phyloP scores from a whole-genome alignment of 2,329 filamentous ascomycete species.

The Stagonosporopsis rhizophila region DNA sequence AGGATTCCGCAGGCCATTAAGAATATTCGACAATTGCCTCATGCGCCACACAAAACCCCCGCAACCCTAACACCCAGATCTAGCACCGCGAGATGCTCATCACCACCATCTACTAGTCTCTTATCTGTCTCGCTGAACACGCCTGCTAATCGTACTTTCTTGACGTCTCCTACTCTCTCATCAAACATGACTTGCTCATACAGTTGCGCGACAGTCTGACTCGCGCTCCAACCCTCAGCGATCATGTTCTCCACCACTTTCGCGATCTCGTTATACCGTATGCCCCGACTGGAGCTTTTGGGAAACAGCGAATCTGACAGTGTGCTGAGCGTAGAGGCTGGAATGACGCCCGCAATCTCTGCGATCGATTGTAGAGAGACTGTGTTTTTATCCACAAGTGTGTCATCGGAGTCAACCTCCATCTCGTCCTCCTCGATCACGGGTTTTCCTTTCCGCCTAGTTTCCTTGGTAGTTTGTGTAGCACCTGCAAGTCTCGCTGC shows the following conservation, averaged over 20 bases:
- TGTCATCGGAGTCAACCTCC: conserved; percentile 48
- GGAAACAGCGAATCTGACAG: conserved; percentile 81
- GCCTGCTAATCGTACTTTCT: conserved; percentile 89
- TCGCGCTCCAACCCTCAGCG: conserved; percentile 95
- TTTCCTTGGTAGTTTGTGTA: conserved; percentile 30
- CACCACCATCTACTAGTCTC: conserved; percentile 88
- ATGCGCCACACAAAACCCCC: conserved; percentile 63
- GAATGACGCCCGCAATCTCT: conserved; percentile 96
- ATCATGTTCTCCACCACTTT: conserved; percentile 88
- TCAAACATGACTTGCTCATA: conserved; percentile 85
- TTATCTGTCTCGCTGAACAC: conserved; percentile 96
- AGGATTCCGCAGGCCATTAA: too few species aligned
- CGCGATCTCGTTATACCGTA: conserved; percentile 74
- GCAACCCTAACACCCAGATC: conserved; percentile 85
- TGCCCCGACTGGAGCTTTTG: conserved; percentile 50
- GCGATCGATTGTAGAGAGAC: conserved; percentile 79
- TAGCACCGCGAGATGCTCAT: conserved; percentile 91
- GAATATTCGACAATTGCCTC: background rate
- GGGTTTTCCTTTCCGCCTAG: conserved; percentile 54
- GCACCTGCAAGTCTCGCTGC: conserved; percentile 87
- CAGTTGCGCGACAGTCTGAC: conserved; percentile 83
- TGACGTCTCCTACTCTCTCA: conserved; percentile 79
- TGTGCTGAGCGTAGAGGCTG: conserved; percentile 71
- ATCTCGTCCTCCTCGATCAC: conserved; percentile 61
- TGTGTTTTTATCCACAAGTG: conserved; percentile 14